Evolutionary conservation across 169 alveolate species (phyloP).

Genomic region (Plasmodium ovale): DNA sequence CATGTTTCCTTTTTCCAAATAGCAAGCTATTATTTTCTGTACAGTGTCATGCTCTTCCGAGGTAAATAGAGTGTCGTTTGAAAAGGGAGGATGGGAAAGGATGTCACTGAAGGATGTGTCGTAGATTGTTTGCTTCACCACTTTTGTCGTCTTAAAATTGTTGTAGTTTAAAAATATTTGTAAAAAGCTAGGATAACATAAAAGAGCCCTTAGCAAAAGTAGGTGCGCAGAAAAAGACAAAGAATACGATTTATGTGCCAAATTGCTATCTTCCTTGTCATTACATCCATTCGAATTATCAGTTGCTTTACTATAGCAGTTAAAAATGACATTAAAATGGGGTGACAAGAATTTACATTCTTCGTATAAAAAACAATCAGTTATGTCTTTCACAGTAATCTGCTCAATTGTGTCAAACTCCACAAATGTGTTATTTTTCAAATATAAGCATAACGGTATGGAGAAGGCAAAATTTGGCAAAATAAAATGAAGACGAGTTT

Average conservation of each 20-base stretch:
- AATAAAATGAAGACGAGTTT: conserved; percentile 48
- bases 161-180: conserved; percentile 25
- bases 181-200: conserved; percentile 36
- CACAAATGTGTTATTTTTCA: conserved; percentile 18
- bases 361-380: conserved; percentile 23
- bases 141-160: conserved; percentile 38
- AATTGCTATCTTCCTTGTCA: too few relatives aligned
- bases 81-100: conserved; percentile 33
- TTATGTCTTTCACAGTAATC: conserved; percentile 15
- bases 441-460: conserved; percentile 27
- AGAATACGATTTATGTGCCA: conserved; percentile 4
- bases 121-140: conserved; percentile 49
- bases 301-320: not conserved
- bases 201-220: conserved; percentile 32
- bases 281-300: not conserved
- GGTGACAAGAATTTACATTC: conserved; percentile 38
- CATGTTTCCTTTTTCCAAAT: conserved; percentile 39
- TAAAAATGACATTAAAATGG: conserved; percentile 28
- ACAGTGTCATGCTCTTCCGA: conserved; percentile 17
- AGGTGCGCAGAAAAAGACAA: conserved; percentile 43
- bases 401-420: not conserved
- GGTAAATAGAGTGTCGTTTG: conserved; percentile 2
- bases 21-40: conserved; percentile 30
- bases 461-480: conserved; percentile 67
- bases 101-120: conserved; percentile 26